Base-by-base conservation (phyloP, 2,329 filamentous ascomycete genomes). In the Xylaria polymorpha region DNA sequence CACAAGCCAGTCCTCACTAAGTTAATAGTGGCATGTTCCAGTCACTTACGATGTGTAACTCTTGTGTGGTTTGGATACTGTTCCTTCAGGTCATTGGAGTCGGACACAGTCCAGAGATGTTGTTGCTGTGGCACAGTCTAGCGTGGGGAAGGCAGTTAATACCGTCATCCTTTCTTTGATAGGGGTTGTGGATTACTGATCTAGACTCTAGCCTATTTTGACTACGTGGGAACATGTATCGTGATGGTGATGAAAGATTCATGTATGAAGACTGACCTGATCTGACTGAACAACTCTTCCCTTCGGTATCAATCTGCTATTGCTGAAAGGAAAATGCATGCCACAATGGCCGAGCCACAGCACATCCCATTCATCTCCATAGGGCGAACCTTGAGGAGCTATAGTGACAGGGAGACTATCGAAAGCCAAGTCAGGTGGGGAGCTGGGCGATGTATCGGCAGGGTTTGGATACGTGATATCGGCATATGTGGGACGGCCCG, bases 311-410 rank as follows among this genome's bases (percentile, higher is more conserved):
- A 56, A 48, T 32, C 68, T 72, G 62, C 39, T 66, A 59, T 57
- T 66, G 20, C 22, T 7, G 37, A 66, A 73, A 1, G 78, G 75
- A 55, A 81, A 78, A 25, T 75, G 71, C 74, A 79, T 79, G 5
- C 82, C 82, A 66, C 84, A 86, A 72, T 85, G 83, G 29, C 85
- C 85, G 0, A 85, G 74, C 84, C 84, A 86, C 9, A 87, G 80
- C 2, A 86, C 69, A 66, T 87, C 85, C 85, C 85, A 87, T 66
- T 81, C 77, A 65, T 83, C 82, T n/a, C 85, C 84, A 62, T 86
- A 71, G 22, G 66, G 66, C 10, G 68, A 68, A n/a, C 1, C 37
- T 9, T 18, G n/a, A 20, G 68, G 60, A 2, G 50, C 43, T 14
- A 22, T 20, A 22, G 68, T 67, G n/a, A 15, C 39, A 3, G 64